phyloP scores from a whole-genome alignment of 2,329 filamentous ascomycete genomes.

The Colletotrichum eremochloae region DNA sequence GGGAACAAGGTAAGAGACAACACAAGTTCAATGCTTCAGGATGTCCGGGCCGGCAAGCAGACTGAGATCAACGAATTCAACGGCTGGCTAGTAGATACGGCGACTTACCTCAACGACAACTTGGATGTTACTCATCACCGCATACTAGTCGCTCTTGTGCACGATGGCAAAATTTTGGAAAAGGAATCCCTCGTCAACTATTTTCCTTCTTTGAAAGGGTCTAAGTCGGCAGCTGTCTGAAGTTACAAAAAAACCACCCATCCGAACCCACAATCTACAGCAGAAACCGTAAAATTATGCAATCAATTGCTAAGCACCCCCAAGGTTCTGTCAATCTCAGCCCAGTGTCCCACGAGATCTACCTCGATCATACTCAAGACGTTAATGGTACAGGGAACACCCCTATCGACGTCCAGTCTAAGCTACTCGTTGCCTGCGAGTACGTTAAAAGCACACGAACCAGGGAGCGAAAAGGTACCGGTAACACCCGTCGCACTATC shows the following conservation, averaged over 20 bases:
- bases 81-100: slow-evolving; percentile 67
- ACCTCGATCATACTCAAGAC: not conserved
- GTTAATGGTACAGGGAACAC: not conserved
- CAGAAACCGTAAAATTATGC: not conserved
- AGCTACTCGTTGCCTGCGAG: not conserved
- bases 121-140: slow-evolving; percentile 56
- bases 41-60: slow-evolving; percentile 62
- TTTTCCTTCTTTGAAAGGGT: slow-evolving; percentile 43
- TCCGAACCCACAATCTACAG: not conserved
- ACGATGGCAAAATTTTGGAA: slow-evolving; percentile 50
- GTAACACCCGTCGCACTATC: not conserved
- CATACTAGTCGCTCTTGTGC: slow-evolving; percentile 59
- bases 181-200: slow-evolving; percentile 51
- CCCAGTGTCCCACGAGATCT: not conserved
- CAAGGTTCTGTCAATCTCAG: not conserved
- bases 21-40: slow-evolving; percentile 74
- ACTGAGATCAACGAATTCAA: slow-evolving; percentile 73
- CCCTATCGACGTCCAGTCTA: not conserved
- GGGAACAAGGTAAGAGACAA: slow-evolving; percentile 65
- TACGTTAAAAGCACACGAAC: not conserved
- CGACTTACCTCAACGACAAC: slow-evolving; percentile 52
- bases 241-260: not conserved
- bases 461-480: not conserved
- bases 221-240: not conserved
- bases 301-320: not conserved